Evolutionary conservation across 208 protist species (phyloP).

Genomic region (Perkinsela sp.): DNA sequence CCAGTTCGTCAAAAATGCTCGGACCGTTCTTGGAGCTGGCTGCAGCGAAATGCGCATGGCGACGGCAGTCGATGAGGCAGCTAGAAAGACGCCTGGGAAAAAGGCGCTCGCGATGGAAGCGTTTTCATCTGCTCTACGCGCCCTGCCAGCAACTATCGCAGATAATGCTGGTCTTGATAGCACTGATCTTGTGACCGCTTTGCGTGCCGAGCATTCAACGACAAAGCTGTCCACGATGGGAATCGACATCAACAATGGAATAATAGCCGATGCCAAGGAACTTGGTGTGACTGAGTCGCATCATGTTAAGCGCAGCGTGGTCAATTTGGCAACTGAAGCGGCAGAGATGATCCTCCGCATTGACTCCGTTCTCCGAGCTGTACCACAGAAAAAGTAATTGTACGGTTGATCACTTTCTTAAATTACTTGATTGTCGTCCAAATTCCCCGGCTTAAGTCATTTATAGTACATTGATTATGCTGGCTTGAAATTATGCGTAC

Average conservation of each 20-base stretch:
- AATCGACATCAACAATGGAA: conserved; percentile 78
- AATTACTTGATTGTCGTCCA: too few species aligned
- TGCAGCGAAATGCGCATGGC: conserved; percentile 95
- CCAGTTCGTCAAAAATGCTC: conserved; percentile 75
- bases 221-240: conserved; percentile 22
- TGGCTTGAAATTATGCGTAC: too few species aligned
- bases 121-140: conserved; percentile 81
- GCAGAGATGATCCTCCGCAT: conserved; percentile 98
- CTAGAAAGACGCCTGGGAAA: conserved; percentile 43
- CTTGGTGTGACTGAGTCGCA: conserved; percentile 90
- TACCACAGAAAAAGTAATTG: conserved; percentile 28
- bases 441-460: too few species aligned
- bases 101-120: conserved; percentile 70
- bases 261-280: conserved; percentile 69
- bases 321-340: conserved; percentile 86
- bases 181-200: conserved; percentile 78
- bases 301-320: conserved; percentile 84
- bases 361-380: conserved; percentile 86
- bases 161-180: conserved; percentile 92
- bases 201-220: conserved; percentile 46
- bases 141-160: conserved; percentile 82
- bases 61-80: conserved; percentile 79
- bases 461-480: too few species aligned
- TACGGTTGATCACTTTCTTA: too few species aligned
- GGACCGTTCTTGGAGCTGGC: conserved; percentile 85